Evolutionary conservation across 306 rosid genomes (phyloP).

Genomic region (Quercus ilex): DNA sequence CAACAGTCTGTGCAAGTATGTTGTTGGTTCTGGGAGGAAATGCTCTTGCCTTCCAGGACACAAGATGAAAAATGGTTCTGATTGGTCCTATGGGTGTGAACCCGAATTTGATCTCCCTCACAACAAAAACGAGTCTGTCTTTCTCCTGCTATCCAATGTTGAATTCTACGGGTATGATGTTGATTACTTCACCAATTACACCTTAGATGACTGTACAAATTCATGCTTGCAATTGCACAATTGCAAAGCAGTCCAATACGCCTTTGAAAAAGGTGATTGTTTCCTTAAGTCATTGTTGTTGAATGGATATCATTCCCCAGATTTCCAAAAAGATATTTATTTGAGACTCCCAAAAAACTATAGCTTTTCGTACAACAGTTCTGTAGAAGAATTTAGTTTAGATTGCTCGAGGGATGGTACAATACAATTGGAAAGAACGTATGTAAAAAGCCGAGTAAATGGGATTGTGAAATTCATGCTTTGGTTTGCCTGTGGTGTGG

Average conservation of each 20-base stretch:
- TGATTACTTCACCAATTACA: too few species aligned
- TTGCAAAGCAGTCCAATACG: slow-evolving; percentile 41
- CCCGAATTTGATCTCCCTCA: slow-evolving; percentile 19
- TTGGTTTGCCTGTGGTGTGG: slow-evolving; percentile 44
- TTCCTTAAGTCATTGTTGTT: slow-evolving; percentile 40
- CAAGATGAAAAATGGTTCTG: background rate
- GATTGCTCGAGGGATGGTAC: slow-evolving; percentile 8
- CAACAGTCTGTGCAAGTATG: too few species aligned
- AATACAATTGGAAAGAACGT: slow-evolving; percentile 11
- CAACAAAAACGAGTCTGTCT: slow-evolving; percentile 14
- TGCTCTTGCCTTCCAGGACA: too few species aligned
- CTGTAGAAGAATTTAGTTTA: background rate
- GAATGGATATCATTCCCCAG: slow-evolving; percentile 34
- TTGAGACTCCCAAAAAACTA: slow-evolving; percentile 33
- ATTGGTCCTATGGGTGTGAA: slow-evolving; percentile 47
- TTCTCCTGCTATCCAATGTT: background rate
- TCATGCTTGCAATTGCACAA: slow-evolving; percentile 17
- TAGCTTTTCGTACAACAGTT: background rate
- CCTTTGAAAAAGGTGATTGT: slow-evolving; percentile 1
- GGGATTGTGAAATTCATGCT: slow-evolving; percentile 23
- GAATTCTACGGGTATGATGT: too few species aligned
- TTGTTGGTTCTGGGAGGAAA: too few species aligned
- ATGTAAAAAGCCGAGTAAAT: slow-evolving; percentile 6
- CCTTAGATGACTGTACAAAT: too few species aligned
- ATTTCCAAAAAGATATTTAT: slow-evolving; percentile 32